These are phyloP conservation scores for Saccharomycopsis lassenensis DNA, from an alignment of 805 yeast genomes.

Conservation along the genomic window DNA sequence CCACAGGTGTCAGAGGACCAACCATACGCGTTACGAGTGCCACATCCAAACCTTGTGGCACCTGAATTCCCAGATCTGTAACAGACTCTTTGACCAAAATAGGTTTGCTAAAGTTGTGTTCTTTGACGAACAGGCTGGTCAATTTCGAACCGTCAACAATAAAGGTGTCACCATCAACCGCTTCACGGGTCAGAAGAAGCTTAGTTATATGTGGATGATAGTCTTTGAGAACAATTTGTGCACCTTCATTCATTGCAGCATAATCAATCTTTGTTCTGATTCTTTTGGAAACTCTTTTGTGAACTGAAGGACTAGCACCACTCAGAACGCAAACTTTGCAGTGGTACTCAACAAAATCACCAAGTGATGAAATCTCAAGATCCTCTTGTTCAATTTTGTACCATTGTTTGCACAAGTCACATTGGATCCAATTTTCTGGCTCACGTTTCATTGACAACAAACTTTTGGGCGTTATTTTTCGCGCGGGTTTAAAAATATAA, in stretches of 20 bases:
- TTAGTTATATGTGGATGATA: slow-evolving; percentile 46
- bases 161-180: neutral
- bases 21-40: slow-evolving; percentile 43
- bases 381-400: too few relatives aligned
- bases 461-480: too few relatives aligned
- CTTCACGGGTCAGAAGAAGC: slow-evolving; percentile 16
- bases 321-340: too few relatives aligned
- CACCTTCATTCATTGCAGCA: slow-evolving; percentile 59
- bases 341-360: too few relatives aligned
- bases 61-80: slow-evolving; percentile 31
- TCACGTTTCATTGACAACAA: too few relatives aligned
- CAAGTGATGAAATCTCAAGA: too few relatives aligned
- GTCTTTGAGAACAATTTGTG: slow-evolving; percentile 34
- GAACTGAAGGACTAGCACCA: slow-evolving; percentile 38
- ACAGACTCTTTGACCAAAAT: slow-evolving; percentile 28
- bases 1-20: slow-evolving; percentile 55
- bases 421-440: slow-evolving; percentile 51
- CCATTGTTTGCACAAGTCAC: slow-evolving; percentile 47
- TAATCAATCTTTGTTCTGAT: slow-evolving; percentile 54
- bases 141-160: slow-evolving; percentile 26
- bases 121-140: slow-evolving; percentile 27
- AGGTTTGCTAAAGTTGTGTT: slow-evolving; percentile 32
- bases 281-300: slow-evolving; percentile 45
- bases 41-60: slow-evolving; percentile 49
- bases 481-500: too few relatives aligned